Base-by-base conservation (phyloP, 768 basidiomycete species). In the Psilocybe tampanensis region DNA sequence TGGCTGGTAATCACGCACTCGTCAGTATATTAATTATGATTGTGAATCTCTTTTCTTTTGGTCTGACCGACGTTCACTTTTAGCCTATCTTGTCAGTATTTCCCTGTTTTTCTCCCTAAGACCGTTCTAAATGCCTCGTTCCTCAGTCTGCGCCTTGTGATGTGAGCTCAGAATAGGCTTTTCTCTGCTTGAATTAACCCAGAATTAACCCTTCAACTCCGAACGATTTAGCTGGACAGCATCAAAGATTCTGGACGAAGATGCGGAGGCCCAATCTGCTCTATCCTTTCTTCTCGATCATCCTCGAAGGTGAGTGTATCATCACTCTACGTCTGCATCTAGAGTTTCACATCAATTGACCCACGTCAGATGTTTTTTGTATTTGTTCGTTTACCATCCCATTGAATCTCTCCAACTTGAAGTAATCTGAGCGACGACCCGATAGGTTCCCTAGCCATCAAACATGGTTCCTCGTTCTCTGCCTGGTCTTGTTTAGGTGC, bases 1-100 rank as follows among this genome's bases (percentile, higher is more conserved):
- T 92, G 26, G 90, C 87, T 21, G 90, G 90, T 17, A 92, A 92
- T 64, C 89, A 88, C 60, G 89, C 86, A 0, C 75, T 88, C 68
- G 88, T 89, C 54, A 64, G 86, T 78, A 44, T 39, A 19, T 13
- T 50, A 8, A n/a, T 55, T 39, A 8, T 33, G n/a, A n/a, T 41
- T 42, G 33, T 7, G 17, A 18, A 2, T 36, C 17, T n/a, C 19
- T 47, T 51, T 18, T 33, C 34, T 51, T 39, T 36, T n/a, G n/a
- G n/a, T n/a, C n/a, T n/a, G n/a, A n/a, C n/a, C n/a, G n/a, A n/a
- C n/a, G 8, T 29, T 15, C 15, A 4, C 29, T 29, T 29, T 29
- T 29, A 86, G 83, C 85, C 86, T 4, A 78, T 87, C 22, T 82
- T 88, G 86, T 88, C 52, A 66, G 86, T 70, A 19, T 29, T 4